Evolutionary conservation across 306 rosid genomes (phyloP), one percentile per base, ranked within the genome.

Genomic region (Abrus pulchellus): DNA sequence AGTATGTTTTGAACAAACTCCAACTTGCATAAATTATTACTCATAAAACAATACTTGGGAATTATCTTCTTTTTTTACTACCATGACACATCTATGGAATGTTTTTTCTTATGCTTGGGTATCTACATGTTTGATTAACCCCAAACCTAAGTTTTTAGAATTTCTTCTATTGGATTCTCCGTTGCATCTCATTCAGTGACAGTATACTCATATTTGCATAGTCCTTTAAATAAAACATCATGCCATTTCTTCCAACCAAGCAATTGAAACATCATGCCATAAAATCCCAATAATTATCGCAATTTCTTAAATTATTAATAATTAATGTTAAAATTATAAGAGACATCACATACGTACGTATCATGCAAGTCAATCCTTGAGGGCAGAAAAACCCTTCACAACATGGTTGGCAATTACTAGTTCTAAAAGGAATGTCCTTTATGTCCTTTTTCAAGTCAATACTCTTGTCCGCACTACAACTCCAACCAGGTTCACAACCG

Each of bases 401-500:
- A 82, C 97, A 92, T 78, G 97, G 90, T 78, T 83, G 86, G 41
- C 95, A 92, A 3, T 86, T 74, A 0, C 33, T n/a, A 14, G 44
- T 83, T 85, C 96, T 91, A 47, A 32, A 14, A 71, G 97, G 97
- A 43, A 86, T 53, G 0, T 71, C 85, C 20, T 55, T 63, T 40
- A 44, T 12, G 7, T 76, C 81, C 32, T 74, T 71, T 75, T 85
- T 86, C 4, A 90, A 84, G 66, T 89, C 91, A 81, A 89, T 59
- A 41, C n/a, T 82, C 8, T 80, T 29, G 66, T 48, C 73, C 3
- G 81, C 59, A 81, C 89, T 86, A 79, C 97, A 93, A 77, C 96
- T 85, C 97, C 97, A 93, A 69, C 96, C 96, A 79, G 97, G 94
- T 74, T 93, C 96, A 52, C 96, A 89, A 78, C 97, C 97, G 44